Percentiles rank a stretch among this genome's conserved stretches.
phyloP scores from a whole-genome alignment of 139 green algal genomes.

The Volvox reticuliferus region DNA sequence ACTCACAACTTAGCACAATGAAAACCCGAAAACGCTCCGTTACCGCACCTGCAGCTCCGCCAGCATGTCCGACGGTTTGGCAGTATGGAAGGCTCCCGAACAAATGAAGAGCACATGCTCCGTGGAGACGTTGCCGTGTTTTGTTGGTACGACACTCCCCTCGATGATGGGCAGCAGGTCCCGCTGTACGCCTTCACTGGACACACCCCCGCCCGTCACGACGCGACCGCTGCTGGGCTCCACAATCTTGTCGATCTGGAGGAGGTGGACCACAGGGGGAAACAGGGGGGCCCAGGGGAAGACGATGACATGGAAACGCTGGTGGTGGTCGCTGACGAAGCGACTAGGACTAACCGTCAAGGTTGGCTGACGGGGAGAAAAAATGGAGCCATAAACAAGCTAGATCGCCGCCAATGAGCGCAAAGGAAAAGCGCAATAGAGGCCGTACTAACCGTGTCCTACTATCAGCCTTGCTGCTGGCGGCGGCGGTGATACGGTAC shows the following conservation, averaged over 20 bases:
- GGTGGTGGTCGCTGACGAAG: no score
- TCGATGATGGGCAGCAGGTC: conserved; percentile 99
- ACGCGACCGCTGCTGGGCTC: conserved; percentile 68
- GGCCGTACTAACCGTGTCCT: no score
- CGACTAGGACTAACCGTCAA: no score
- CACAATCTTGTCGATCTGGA: conserved; percentile 96
- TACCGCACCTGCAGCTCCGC: conserved; percentile 67
- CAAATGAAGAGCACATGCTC: conserved; percentile 98
- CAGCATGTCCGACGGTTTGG: conserved; percentile 85
- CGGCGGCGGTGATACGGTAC: no score
- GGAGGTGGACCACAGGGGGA: background rate
- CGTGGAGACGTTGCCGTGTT: conserved; percentile 95
- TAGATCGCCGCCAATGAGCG: no score
- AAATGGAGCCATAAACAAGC: no score
- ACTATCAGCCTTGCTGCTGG: no score
- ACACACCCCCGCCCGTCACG: conserved; percentile 51
- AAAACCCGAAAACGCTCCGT: no score
- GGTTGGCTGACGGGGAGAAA: no score
- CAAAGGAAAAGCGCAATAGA: no score
- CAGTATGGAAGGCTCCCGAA: conserved; percentile 92
- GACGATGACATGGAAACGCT: no score
- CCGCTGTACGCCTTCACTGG: conserved; percentile 90
- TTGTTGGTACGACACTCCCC: conserved; percentile 83
- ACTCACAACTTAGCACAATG: no score
- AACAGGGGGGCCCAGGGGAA: background rate